These are phyloP conservation scores for Pseudocercospora fijiensis DNA, from an alignment of 2,329 filamentous ascomycete species.

Conservation along the genomic window DNA sequence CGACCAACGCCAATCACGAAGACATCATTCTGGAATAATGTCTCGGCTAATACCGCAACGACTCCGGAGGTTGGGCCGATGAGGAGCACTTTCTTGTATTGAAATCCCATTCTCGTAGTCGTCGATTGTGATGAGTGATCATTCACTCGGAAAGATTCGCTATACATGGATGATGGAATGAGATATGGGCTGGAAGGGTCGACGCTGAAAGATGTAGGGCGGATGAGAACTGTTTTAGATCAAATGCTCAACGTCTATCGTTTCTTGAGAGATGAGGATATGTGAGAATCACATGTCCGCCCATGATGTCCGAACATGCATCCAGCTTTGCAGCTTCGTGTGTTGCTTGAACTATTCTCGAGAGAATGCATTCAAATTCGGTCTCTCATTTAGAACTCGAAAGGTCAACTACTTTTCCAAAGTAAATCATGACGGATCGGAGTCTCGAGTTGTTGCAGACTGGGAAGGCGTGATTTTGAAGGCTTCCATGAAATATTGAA, in stretches of 20 bases:
- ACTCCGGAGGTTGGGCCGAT: conserved; percentile 55
- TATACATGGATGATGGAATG: neutral
- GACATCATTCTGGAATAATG: conserved; percentile 49
- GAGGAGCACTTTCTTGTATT: conserved; percentile 55
- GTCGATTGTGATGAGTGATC: neutral
- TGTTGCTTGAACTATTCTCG: too few species aligned
- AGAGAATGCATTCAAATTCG: too few species aligned
- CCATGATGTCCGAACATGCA: too few species aligned
- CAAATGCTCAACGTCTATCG: neutral
- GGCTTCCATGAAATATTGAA: neutral
- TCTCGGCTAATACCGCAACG: conserved; percentile 51
- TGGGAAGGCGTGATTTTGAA: neutral
- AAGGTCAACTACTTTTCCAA: too few species aligned
- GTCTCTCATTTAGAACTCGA: too few species aligned
- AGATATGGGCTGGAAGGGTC: neutral
- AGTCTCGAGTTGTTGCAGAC: too few species aligned
- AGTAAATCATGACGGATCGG: too few species aligned
- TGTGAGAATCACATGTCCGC: neutral
- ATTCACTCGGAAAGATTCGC: neutral
- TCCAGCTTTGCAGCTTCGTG: too few species aligned
- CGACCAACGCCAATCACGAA: conserved; percentile 52
- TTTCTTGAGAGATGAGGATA: neutral
- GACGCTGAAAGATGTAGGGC: neutral
- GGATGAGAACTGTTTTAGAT: neutral
- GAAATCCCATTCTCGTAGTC: conserved; percentile 39